Percentiles rank a stretch among this genome's conserved stretches.
Evolutionary conservation across 257 asterid species (phyloP).

Genomic region (Lycium ferocissimum): DNA sequence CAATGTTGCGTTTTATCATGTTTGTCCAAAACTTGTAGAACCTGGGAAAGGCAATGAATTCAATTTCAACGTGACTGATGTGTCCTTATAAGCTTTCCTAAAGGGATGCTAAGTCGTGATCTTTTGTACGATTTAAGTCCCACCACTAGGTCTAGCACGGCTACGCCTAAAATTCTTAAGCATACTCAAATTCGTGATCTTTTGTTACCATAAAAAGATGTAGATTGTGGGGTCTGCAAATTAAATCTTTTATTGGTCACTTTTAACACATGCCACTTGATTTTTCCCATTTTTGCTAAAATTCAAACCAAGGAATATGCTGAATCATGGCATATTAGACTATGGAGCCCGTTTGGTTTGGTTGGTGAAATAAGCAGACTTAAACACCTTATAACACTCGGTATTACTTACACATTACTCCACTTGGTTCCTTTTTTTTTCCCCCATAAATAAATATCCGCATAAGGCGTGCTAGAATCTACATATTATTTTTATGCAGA

Average conservation of each 20-base stretch:
- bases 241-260: neutral
- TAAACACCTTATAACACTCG: too few species aligned
- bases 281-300: neutral
- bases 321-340: neutral
- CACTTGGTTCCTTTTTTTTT: neutral
- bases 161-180: neutral
- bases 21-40: neutral
- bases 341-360: neutral
- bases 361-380: neutral
- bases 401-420: neutral
- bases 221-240: neutral
- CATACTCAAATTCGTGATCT: neutral
- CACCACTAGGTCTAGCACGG: neutral
- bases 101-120: neutral
- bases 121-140: neutral
- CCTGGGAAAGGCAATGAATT: conserved; percentile 24
- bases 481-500: too few species aligned
- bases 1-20: neutral
- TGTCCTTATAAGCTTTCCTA: neutral
- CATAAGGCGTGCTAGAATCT: neutral
- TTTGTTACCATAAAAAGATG: neutral
- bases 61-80: neutral
- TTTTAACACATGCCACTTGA: neutral
- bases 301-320: neutral
- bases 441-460: too few species aligned